Evolutionary conservation across 768 basidiomycete genomes (phyloP), one percentile per base, ranked within the genome.

Genomic region (Collybia mongolica): DNA sequence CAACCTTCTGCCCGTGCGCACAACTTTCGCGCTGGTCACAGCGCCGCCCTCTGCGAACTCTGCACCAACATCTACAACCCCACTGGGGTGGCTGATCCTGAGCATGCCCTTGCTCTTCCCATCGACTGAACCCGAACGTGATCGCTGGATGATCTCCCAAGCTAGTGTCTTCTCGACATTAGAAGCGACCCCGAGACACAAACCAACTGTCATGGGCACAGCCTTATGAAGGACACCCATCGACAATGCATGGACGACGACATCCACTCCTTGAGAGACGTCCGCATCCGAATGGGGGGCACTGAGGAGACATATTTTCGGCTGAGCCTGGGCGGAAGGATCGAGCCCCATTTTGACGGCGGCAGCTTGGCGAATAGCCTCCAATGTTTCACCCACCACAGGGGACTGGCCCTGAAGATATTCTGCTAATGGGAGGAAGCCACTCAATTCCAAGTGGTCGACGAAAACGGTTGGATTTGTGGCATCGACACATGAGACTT

Each of bases 391-490:
- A 68, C 65, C 55, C 37, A 60, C 57, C 2, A 60, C 51, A 7
- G 65, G 48, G 28, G 66, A 47, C 44, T 60, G 64, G 14, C 69
- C 65, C 2, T 59, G 40, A 35, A 73, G 41, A 53, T 73, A 77
- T n/a, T 66, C 68, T 35, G 62, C 66, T 37, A 78, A 58, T 18
- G 70, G 64, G 39, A 81, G 68, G 29, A 70, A 63, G 5, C 54
- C 39, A 18, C 61, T 54, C 32, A 89, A 69, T 36, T 81, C 77
- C 0, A 64, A 52, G 3, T 72, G 64, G 28, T 65, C 48, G 55
- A 88, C 72, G 65, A 90, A 83, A 14, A 90, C 79, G 5, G 82
- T 84, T 0, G 88, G 88, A 61, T 90, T 89, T 14, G 88, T 84
- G 1, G 86, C 86, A 58, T 90, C 88, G 11, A 90, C 76, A 7